These are phyloP conservation scores for Drechslerella dactyloides DNA, from an alignment of 2,329 filamentous ascomycete species.

Conservation along the genomic window DNA sequence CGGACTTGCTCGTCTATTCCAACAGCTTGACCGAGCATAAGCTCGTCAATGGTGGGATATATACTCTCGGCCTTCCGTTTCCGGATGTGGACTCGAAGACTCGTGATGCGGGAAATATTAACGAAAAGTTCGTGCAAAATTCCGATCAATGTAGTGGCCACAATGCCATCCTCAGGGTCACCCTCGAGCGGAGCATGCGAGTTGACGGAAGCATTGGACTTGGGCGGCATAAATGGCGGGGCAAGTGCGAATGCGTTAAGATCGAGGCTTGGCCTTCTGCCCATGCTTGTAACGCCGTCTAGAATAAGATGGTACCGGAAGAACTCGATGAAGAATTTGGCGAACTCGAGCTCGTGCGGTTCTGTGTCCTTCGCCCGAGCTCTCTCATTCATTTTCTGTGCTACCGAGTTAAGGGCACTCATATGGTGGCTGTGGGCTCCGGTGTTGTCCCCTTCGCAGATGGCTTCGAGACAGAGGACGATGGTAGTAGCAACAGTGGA, in stretches of 20 bases:
- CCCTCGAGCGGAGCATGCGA: constrained; percentile 17
- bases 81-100: constrained; percentile 76
- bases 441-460: constrained; percentile 65
- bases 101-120: constrained; percentile 78
- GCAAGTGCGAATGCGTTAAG: constrained; percentile 10
- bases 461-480: constrained; percentile 67
- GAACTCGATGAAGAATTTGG: constrained; percentile 46
- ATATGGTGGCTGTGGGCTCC: constrained; percentile 43
- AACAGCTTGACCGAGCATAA: constrained; percentile 73
- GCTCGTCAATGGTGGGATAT: constrained; percentile 75
- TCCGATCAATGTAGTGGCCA: constrained; percentile 71
- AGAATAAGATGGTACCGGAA: constrained; percentile 45
- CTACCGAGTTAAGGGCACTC: constrained; percentile 31
- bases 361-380: constrained; percentile 27
- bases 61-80: constrained; percentile 68
- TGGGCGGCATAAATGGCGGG: constrained; percentile 34
- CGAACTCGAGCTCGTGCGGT: constrained; percentile 39
- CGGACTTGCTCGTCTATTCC: constrained; percentile 77
- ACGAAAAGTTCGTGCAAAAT: constrained; percentile 82
- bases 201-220: constrained; percentile 1
- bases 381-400: constrained; percentile 38
- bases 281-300: constrained; percentile 41
- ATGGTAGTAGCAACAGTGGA: constrained; percentile 69
- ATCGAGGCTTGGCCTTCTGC: constrained; percentile 21
- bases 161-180: constrained; percentile 58